Conservation (phyloP, 352 stramenopile genomes). For the Pythium aristosporum region DNA sequence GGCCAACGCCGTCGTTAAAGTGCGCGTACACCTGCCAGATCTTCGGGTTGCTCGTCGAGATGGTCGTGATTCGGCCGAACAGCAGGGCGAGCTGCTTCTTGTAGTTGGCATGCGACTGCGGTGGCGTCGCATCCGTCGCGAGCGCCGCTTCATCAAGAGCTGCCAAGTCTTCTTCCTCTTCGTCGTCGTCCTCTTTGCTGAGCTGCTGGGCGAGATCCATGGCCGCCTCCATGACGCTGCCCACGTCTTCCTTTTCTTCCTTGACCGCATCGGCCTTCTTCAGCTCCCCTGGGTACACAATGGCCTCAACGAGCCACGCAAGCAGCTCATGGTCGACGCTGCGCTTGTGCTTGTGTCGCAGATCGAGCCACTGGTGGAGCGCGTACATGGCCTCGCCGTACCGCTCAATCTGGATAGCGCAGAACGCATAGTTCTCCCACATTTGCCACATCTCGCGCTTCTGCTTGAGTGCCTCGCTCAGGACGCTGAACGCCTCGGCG, state of each 20-base stretch:
- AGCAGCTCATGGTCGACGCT: conserved; percentile 75
- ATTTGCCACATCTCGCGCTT: conserved; percentile 92
- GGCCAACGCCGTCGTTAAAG: conserved; percentile 68
- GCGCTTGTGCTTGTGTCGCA: conserved; percentile 81
- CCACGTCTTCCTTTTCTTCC: conserved; percentile 27
- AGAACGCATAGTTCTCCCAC: conserved; percentile 90
- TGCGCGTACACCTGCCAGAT: conserved; percentile 85
- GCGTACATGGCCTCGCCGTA: conserved; percentile 84
- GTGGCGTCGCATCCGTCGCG: conserved; percentile 47
- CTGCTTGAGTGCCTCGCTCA: conserved; percentile 87
- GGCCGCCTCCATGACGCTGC: conserved; percentile 26
- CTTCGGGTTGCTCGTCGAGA: conserved; percentile 74
- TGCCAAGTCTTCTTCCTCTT: conserved; percentile 44
- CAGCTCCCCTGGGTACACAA: conserved; percentile 62
- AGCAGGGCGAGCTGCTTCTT: conserved; percentile 78
- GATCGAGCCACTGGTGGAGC: conserved; percentile 77
- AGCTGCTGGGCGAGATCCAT: conserved; percentile 5
- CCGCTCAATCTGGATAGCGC: conserved; percentile 69
- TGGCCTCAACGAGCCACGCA: conserved; percentile 77
- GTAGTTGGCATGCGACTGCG: conserved; percentile 57
- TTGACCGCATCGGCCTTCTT: conserved; percentile 35
- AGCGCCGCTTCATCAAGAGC: conserved; percentile 47
- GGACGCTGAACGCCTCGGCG: conserved; percentile 74
- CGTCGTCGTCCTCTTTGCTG: conserved; percentile 11
- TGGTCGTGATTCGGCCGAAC: conserved; percentile 73